Percentiles rank a stretch among this genome's conserved stretches.
Conservation (phyloP, 805 yeast genomes). For the Zygosaccharomyces lentus region DNA sequence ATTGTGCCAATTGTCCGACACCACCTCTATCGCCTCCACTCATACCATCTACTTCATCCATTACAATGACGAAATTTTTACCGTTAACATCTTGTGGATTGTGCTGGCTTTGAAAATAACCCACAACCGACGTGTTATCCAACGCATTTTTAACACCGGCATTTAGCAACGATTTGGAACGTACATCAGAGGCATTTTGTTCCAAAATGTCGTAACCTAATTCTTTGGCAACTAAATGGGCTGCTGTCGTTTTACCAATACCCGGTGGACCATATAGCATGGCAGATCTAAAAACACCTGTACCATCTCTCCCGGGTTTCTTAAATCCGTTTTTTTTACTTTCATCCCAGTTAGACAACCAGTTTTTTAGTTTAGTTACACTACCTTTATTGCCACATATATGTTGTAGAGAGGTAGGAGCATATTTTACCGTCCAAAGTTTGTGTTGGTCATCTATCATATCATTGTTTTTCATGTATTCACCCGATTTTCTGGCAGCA, state of each 20-base stretch:
- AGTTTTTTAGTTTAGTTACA: slow-evolving; percentile 57
- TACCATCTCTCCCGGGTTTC: slow-evolving; percentile 56
- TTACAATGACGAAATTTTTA: slow-evolving; percentile 71
- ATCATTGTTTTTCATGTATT: slow-evolving; percentile 18
- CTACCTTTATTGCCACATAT: slow-evolving; percentile 88
- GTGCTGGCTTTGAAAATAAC: slow-evolving; percentile 52
- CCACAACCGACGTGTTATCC: slow-evolving; percentile 77
- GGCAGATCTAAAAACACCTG: slow-evolving; percentile 73
- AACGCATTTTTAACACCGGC: slow-evolving; percentile 64
- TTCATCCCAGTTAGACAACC: slow-evolving; percentile 77
- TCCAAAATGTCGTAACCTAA: slow-evolving; percentile 72
- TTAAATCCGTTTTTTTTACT: slow-evolving; percentile 53
- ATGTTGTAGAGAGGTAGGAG: slow-evolving; percentile 71
- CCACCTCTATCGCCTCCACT: slow-evolving; percentile 99
- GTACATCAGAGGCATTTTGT: slow-evolving; percentile 82
- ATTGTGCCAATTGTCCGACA: slow-evolving; percentile 86
- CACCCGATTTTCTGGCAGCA: slow-evolving; percentile 28
- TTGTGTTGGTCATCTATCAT: slow-evolving; percentile 44
- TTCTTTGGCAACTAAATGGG: slow-evolving; percentile 65
- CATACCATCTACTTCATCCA: slow-evolving; percentile 99
- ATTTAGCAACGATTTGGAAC: slow-evolving; percentile 76
- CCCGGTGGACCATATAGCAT: slow-evolving; percentile 87
- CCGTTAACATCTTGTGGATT: slow-evolving; percentile 36
- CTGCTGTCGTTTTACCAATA: slow-evolving; percentile 78
- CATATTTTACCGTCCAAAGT: slow-evolving; percentile 91